Conservation (phyloP, 1,139 yeast genomes). For the Wickerhamomyces sp. region DNA sequence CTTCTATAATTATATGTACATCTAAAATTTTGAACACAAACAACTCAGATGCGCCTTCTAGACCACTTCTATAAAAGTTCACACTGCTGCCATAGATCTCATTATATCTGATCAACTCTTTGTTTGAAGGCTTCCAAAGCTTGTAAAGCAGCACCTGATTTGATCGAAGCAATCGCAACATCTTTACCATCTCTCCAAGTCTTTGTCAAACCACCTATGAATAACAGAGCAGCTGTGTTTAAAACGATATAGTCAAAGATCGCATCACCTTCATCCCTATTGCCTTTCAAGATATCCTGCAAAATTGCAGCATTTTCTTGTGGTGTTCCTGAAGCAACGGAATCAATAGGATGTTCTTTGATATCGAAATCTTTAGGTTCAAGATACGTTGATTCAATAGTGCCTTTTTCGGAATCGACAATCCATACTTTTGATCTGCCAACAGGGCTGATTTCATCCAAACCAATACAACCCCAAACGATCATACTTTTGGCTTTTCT, state of each 20-base stretch:
- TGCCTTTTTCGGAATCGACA: conserved; percentile 44
- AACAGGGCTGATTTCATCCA: conserved; percentile 89
- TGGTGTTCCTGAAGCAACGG: conserved; percentile 84
- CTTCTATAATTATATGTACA: no score
- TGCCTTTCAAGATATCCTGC: conserved; percentile 49
- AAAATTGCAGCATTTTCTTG: conserved; percentile 70
- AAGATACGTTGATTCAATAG: conserved; percentile 33
- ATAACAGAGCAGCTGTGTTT: conserved; percentile 84
- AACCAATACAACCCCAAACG: conserved; percentile 86
- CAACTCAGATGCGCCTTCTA: no score
- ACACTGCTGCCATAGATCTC: no score
- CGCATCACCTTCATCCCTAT: conserved; percentile 46
- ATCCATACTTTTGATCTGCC: conserved; percentile 82
- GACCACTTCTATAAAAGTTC: no score
- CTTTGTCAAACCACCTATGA: conserved; percentile 61
- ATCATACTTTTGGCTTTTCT: conserved; percentile 62
- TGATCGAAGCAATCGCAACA: conserved; percentile 64
- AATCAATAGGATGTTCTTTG: conserved; percentile 60
- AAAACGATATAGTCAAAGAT: conserved; percentile 80
- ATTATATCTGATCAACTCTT: conserved; percentile 29
- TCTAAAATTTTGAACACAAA: no score
- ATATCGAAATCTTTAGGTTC: conserved; percentile 76
- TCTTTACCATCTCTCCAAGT: conserved; percentile 76
- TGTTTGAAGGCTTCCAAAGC: conserved; percentile 55
- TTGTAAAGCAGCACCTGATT: conserved; percentile 56